Conservation (phyloP, 805 yeast species). For the Saturnispora hagleri region DNA sequence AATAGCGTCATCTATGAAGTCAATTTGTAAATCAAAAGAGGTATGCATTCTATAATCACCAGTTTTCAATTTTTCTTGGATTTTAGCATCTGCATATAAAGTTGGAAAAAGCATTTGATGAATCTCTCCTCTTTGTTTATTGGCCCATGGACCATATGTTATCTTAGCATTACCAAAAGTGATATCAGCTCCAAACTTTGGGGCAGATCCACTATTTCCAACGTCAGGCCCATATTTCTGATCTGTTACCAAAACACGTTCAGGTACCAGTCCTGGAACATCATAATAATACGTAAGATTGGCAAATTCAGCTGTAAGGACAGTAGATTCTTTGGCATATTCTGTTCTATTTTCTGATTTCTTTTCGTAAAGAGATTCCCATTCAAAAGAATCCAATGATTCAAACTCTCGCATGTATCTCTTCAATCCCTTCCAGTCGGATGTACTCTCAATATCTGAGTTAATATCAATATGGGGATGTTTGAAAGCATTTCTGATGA, state of each 20-base stretch:
- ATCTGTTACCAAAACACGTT: conserved; percentile 23
- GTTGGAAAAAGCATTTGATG: conserved; percentile 63
- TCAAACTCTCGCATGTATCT: conserved; percentile 42
- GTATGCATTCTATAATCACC: conserved; percentile 50
- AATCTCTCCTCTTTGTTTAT: conserved; percentile 63
- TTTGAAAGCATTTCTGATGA: not conserved
- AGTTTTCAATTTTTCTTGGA: conserved; percentile 29
- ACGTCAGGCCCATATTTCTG: conserved; percentile 41
- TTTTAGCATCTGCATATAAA: conserved; percentile 45
- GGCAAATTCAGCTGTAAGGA: conserved; percentile 52
- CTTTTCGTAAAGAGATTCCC: conserved; percentile 6
- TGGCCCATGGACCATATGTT: conserved; percentile 95
- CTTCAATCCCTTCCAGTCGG: conserved; percentile 68
- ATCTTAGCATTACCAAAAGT: conserved; percentile 51
- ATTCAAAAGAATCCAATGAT: conserved; percentile 7
- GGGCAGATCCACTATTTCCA: conserved; percentile 51
- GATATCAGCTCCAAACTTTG: conserved; percentile 53
- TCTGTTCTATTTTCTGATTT: conserved; percentile 44
- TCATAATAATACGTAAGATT: conserved; percentile 61
- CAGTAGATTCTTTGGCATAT: conserved; percentile 70
- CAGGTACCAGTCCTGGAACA: conserved; percentile 54
- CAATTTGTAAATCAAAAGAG: conserved; percentile 45
- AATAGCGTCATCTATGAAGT: conserved; percentile 55
- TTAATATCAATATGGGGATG: not conserved
- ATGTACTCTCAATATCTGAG: not conserved